Evolutionary conservation across 192 early-diverging fungal species (phyloP), one percentile per base, ranked within the genome.

Genomic region (Coemansia sp.): DNA sequence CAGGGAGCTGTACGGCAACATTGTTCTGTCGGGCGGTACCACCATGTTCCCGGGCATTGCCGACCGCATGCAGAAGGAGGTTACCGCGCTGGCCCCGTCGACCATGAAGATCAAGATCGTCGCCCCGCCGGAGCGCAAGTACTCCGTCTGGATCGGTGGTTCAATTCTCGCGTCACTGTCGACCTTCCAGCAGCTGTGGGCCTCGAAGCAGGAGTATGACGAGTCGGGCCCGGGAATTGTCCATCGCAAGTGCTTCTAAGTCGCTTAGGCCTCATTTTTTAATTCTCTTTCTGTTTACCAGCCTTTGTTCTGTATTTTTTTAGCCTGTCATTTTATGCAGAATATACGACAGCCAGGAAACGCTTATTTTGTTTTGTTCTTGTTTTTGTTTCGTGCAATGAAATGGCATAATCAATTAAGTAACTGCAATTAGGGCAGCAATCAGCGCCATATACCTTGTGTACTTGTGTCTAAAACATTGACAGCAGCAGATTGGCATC

Each of bases 101-200:
- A 89, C 88, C 63, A 95, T 92, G 93, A 94, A 92, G 87, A 89
- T 97, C 87, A 91, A 95, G 90, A 94, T 98, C 75, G 93, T 95
- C 74, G 95, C 95, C 64, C 96, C 96, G 33, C 95, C 96, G 48
- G 96, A 98, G 82, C 87, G 96, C 78, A 98, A 96, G 84, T 97
- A 95, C 91, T 97, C 96, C 58, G 96, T 92, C 83, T 98, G 95
- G 94, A 95, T 98, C 71, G 95, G 95, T 85, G 95, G 95, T 52
- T 95, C 94, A 59, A 96, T 98, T 57, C 82, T 98, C 32, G 94
- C 95, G 51, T 96, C 95, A 30, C 89, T 96, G 56, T 94, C 95
- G 44, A 95, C 94, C 72, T 98, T 98, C 94, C 95, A 97, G 81
- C 89, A 95, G 80, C 92, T 95, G 95, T 98, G 95, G 95, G 91